Conservation (phyloP, 1,139 yeast species). For the Diutina pseudorugosa region DNA sequence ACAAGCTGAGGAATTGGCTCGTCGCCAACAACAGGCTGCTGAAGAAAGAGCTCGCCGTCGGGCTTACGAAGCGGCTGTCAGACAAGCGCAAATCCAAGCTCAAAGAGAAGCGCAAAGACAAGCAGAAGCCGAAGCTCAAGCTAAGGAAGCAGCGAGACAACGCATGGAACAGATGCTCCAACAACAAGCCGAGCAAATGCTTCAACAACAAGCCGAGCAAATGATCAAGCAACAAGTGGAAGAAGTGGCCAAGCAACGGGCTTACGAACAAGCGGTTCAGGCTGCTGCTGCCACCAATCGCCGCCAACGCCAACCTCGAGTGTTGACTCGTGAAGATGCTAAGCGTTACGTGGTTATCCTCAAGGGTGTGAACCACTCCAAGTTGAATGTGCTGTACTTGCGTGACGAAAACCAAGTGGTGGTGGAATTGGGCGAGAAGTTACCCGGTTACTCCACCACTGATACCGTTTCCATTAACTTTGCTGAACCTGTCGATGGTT, state of each 20-base stretch:
- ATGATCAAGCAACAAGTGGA: not conserved
- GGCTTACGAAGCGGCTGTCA: not conserved
- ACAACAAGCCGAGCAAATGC: not conserved
- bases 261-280: not conserved
- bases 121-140: not conserved
- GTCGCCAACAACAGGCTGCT: not conserved
- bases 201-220: not conserved
- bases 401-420: not conserved
- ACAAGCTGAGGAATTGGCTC: not conserved
- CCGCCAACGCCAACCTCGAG: not conserved
- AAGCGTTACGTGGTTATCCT: not conserved
- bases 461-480: not conserved
- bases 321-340: conserved; percentile 1
- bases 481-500: not conserved
- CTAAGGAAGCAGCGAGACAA: not conserved
- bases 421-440: not conserved
- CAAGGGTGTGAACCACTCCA: not conserved
- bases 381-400: not conserved
- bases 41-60: not conserved
- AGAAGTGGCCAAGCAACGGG: not conserved
- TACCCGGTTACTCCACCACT: not conserved
- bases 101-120: not conserved
- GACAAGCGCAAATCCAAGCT: not conserved
- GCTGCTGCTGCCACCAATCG: not conserved
- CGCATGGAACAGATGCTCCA: not conserved